Percentiles rank a stretch among this genome's conserved stretches.
These are phyloP conservation scores for Phytopythium aichiense DNA, from an alignment of 352 stramenopile species.

Conservation along the genomic window DNA sequence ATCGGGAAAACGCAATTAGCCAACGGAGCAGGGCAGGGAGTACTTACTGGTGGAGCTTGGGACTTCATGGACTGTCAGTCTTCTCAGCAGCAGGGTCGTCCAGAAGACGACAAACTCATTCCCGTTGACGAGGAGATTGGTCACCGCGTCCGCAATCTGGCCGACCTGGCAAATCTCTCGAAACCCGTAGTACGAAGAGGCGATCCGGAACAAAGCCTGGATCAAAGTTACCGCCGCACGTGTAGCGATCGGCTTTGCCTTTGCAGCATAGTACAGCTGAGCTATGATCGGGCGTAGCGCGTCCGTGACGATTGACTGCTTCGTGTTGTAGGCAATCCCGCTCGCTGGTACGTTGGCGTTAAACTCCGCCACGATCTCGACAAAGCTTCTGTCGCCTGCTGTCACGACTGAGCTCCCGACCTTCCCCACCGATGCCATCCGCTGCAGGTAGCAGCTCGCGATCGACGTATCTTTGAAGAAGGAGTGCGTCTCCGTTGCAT, in stretches of 20 bases:
- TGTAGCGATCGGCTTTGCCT: constrained; percentile 56
- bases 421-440: constrained; percentile 68
- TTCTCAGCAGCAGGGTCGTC: constrained; percentile 66
- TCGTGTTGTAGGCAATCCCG: constrained; percentile 82
- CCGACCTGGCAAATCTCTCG: constrained; percentile 72
- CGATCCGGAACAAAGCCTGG: constrained; percentile 83
- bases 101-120: constrained; percentile 88
- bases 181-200: constrained; percentile 84
- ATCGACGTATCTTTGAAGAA: constrained; percentile 84
- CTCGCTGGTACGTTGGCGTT: constrained; percentile 88
- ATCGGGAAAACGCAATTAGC: constrained; percentile 7
- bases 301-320: constrained; percentile 69
- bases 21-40: neutral
- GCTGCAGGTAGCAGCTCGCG: constrained; percentile 72
- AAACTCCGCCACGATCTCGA: constrained; percentile 85
- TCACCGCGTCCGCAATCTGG: constrained; percentile 77
- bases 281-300: constrained; percentile 75
- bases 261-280: constrained; percentile 76
- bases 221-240: constrained; percentile 68
- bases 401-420: constrained; percentile 39
- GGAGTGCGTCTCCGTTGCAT: constrained; percentile 55
- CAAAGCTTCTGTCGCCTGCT: constrained; percentile 62
- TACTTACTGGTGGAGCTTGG: constrained; percentile 43
- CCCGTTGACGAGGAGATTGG: constrained; percentile 69
- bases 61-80: constrained; percentile 48